Base-by-base conservation (phyloP, 1,139 yeast species). In the Lizanozyma gosingica region DNA sequence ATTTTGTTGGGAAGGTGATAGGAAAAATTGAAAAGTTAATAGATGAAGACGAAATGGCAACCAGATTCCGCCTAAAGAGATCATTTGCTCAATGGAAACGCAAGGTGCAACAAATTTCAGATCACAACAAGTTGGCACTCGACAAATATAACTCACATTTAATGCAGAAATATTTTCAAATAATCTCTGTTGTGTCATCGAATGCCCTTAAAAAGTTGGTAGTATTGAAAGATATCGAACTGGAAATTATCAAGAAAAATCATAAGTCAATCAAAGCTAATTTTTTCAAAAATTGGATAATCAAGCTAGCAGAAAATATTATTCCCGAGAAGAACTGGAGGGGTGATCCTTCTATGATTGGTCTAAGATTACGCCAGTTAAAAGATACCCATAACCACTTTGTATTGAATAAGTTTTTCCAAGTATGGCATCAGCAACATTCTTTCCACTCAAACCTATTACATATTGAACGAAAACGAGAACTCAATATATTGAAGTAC, bases 211-310 rank as follows among this genome's bases (percentile, higher is more conserved):
- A 22, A 11, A 22, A 22, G 29, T 11, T 22, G 29, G 9, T 6
- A 22, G 6, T 22, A 11, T 22, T 22, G 11, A 22, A 11, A 22
- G 29, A 22, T 6, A 22, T 6, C 9, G 29, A 22, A 22, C 29
- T 6, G 29, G 29, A 6, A 6, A 6, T 22, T 11, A 22, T 11
- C 11, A 11, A 6, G 9, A 22, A 11, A 11, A 6, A 22, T 11
- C 11, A 22, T 22, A 22, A 22, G 11, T 6, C 6, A 22, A 6
- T 22, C 6, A 22, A 22, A 11, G 29, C 6, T 22, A 45, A 41
- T n/a, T 15, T 40, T 2, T 45, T 51, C 15, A 35, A 36, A 2
- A 43, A 46, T 37, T 52, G 54, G 58, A 41, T 18, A 38, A 18
- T 3, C 14, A 17, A 18, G 16, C 16, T 35, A 32, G 27, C 14